phyloP scores from a whole-genome alignment of 2,329 filamentous ascomycete species.

The Biscogniauxia mediterranea region DNA sequence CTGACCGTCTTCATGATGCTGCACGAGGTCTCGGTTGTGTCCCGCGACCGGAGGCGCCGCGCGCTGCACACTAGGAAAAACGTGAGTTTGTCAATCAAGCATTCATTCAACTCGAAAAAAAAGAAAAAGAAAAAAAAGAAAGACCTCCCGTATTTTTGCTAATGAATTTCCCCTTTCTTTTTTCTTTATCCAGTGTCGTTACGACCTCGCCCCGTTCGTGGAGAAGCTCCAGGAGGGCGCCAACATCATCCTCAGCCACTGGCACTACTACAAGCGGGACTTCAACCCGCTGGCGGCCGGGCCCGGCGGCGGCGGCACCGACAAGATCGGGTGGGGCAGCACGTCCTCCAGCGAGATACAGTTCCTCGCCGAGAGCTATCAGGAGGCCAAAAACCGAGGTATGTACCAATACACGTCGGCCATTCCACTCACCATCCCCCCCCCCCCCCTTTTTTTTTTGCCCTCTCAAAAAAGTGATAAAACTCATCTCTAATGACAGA shows the following conservation, averaged over 20 bases:
- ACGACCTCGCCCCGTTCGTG: constrained; percentile 41
- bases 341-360: constrained; percentile 34
- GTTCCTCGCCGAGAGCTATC: constrained; percentile 33
- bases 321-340: constrained; percentile 28
- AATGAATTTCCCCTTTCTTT: too few species aligned
- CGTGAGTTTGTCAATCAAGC: constrained; percentile 18
- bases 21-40: constrained; percentile 39
- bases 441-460: background rate
- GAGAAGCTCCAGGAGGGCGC: constrained; percentile 45
- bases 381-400: constrained; percentile 25
- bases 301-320: constrained; percentile 22
- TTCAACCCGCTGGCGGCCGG: constrained; percentile 28
- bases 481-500: constrained; percentile 5
- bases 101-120: too few species aligned
- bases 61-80: constrained; percentile 36
- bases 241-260: constrained; percentile 46
- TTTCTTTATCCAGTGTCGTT: constrained; percentile 28
- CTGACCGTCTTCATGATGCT: constrained; percentile 33
- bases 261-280: constrained; percentile 49
- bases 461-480: background rate
- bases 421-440: background rate
- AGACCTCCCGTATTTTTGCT: too few species aligned
- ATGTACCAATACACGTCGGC: constrained; percentile 4
- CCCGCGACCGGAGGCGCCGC: constrained; percentile 36
- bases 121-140: too few species aligned